phyloP scores from a whole-genome alignment of 1,284 basidiomycete genomes.

The Rhodofomes roseus region DNA sequence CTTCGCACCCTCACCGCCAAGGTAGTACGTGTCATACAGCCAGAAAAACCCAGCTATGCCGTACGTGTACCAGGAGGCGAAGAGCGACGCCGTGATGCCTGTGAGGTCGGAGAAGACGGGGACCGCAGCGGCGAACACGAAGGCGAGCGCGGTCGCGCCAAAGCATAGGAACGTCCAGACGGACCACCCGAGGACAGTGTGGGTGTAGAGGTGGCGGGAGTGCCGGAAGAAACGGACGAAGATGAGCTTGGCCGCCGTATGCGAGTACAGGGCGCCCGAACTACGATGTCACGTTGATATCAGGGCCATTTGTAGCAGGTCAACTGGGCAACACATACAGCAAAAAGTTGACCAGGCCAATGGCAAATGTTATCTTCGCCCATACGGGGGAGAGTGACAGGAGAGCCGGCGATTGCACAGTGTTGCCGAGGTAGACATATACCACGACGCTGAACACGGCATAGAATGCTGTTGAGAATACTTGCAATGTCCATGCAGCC shows the following conservation, averaged over 20 bases:
- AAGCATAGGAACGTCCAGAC: slow-evolving; percentile 50
- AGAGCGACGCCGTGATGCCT: slow-evolving; percentile 50
- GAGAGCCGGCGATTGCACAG: slow-evolving; percentile 52
- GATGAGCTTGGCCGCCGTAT: slow-evolving; percentile 56
- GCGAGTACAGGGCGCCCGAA: slow-evolving; percentile 44
- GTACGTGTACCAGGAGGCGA: slow-evolving; percentile 58
- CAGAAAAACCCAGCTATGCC: slow-evolving; percentile 56
- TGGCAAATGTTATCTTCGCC: slow-evolving; percentile 46
- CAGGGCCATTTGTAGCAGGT: no score
- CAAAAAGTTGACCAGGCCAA: slow-evolving; percentile 47
- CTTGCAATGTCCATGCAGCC: slow-evolving; percentile 52
- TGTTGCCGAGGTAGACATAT: slow-evolving; percentile 56
- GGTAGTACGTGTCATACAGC: slow-evolving; percentile 46
- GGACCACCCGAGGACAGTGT: slow-evolving; percentile 56
- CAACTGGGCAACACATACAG: slow-evolving; percentile 32
- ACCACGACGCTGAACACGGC: slow-evolving; percentile 47
- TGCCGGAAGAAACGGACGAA: slow-evolving; percentile 61
- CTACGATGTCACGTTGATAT: slow-evolving; percentile 20
- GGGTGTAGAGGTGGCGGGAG: slow-evolving; percentile 51
- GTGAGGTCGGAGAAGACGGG: slow-evolving; percentile 54
- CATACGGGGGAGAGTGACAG: slow-evolving; percentile 46
- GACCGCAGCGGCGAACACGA: slow-evolving; percentile 51
- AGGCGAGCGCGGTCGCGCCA: slow-evolving; percentile 41
- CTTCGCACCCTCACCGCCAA: slow-evolving; percentile 32
- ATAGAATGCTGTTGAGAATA: slow-evolving; percentile 48